phyloP scores from a whole-genome alignment of 2,329 filamentous ascomycete species.

The Penicillium decumbens region DNA sequence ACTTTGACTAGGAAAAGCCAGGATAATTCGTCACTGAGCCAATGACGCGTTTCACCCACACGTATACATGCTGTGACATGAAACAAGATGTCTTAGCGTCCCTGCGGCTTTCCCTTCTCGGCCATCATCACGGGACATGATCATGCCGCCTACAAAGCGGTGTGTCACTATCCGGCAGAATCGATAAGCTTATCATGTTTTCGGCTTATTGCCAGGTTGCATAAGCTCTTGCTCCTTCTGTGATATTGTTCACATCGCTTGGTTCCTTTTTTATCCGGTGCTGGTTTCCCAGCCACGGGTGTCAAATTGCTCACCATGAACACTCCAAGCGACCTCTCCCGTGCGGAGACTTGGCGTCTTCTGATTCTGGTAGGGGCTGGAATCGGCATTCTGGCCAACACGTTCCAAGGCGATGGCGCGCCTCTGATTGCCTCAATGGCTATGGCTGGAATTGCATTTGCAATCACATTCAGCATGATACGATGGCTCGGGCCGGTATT shows the following conservation, averaged over 20 bases:
- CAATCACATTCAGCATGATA: slow-evolving; percentile 77
- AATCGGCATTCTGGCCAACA: slow-evolving; percentile 67
- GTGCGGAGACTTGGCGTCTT: slow-evolving; percentile 54
- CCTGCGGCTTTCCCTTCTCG: slow-evolving; percentile 18
- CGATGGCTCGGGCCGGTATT: slow-evolving; percentile 90
- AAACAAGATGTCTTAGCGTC: slow-evolving; percentile 22
- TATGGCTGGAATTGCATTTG: slow-evolving; percentile 79
- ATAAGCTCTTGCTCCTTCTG: slow-evolving; percentile 8
- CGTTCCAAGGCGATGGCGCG: slow-evolving; percentile 78
- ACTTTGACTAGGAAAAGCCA: slow-evolving; percentile 1
- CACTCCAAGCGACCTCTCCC: slow-evolving; percentile 41
- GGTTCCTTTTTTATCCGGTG: not conserved
- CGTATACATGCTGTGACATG: slow-evolving; percentile 19
- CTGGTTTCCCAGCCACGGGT: not conserved
- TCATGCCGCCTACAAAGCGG: slow-evolving; percentile 26
- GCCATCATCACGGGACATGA: slow-evolving; percentile 14
- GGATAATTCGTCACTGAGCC: slow-evolving; percentile 10
- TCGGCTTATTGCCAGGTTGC: slow-evolving; percentile 32
- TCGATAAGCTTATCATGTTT: slow-evolving; percentile 19
- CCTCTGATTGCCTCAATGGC: slow-evolving; percentile 84
- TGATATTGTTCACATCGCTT: slow-evolving; percentile 3
- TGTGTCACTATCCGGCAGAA: slow-evolving; percentile 21
- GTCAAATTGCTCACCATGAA: slow-evolving; percentile 29
- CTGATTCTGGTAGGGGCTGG: slow-evolving; percentile 64
- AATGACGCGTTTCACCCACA: slow-evolving; percentile 20